A percentile compares a stretch with the other conserved stretches of the same genome.
Evolutionary conservation across 345 rosid genomes (phyloP).

Genomic region (Eucalyptus victrix): DNA sequence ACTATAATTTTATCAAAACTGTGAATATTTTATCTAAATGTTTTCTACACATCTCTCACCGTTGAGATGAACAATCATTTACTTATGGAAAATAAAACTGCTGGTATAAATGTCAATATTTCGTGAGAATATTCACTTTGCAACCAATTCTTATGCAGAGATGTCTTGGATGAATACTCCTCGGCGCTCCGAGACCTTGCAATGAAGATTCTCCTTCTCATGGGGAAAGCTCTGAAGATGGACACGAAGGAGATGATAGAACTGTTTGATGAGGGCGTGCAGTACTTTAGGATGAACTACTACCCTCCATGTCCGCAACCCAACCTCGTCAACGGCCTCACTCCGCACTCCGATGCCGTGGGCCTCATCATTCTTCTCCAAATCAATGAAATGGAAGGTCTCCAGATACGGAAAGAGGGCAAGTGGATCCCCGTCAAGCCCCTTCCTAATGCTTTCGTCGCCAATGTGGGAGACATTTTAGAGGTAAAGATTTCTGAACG

Average conservation of each 20-base stretch:
- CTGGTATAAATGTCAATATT: background rate
- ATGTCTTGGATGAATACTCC: background rate
- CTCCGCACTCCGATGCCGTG: background rate
- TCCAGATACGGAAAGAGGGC: background rate
- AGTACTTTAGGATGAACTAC: background rate
- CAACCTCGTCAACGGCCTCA: background rate
- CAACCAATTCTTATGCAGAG: background rate
- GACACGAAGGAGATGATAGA: background rate
- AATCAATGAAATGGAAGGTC: conserved; percentile 1
- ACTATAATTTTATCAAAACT: background rate
- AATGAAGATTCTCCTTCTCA: background rate
- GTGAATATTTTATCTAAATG: background rate
- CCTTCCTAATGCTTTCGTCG: conserved; percentile 20
- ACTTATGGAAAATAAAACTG: background rate
- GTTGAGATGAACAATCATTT: background rate
- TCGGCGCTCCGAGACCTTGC: background rate
- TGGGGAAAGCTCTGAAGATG: background rate
- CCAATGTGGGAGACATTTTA: conserved; percentile 33
- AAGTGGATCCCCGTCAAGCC: conserved; percentile 27
- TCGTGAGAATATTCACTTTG: background rate
- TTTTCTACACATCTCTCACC: background rate
- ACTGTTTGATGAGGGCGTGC: conserved; percentile 1
- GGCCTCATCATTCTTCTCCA: conserved; percentile 2
- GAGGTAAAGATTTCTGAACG: conserved; percentile 13
- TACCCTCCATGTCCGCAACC: conserved; percentile 7